Base-by-base conservation (phyloP, 176 grass and related monocot genomes). In the Raddia distichophylla region DNA sequence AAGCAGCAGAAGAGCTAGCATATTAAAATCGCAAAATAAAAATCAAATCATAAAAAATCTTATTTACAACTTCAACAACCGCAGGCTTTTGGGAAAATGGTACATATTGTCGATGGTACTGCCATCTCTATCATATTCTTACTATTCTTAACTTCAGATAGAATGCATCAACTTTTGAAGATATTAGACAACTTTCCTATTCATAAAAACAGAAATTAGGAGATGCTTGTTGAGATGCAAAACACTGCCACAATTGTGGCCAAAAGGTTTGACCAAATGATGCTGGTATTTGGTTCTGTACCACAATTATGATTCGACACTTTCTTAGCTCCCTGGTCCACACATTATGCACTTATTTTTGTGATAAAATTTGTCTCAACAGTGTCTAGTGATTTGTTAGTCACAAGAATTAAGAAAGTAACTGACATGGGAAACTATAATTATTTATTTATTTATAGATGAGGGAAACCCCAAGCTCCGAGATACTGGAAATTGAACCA, bases 121-220 rank as follows among this genome's bases (percentile, higher is more conserved):
- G 69, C 40, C 53, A 81, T 33, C 13, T 70, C 35, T 35, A 68
- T 43, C 51, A 44, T 22, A 70, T 20, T 59, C 54, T 71, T 56
- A 80, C 11, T 69, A 51, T 55, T 43, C 7, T 80, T 64, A 80
- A 33, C 15, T 78, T 78, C 19, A 35, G 17, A 50, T 49, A 78
- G 67, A 70, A 3, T 64, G 16, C 45, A 51, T 32, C 27, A 32
- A 64, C 3, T 64, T 32, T 37, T 32, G 33, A 37, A 11, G 60
- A 34, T 5, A 62, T 8, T 52, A 16, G 63, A 18, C 5, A 18
- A 18, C 12, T 64, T 64, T 50, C 15, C 4, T 11, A 65, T 51
- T 65, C 75, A 15, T 64, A 40, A 3, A 64, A 78, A 49, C n/a
- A 63, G 50, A 75, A 75, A 54, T 54, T 47, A 40, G 37, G 37